Evolutionary conservation across 306 rosid species (phyloP), one percentile per base, ranked within the genome.

Genomic region (Prunus kanzakura): DNA sequence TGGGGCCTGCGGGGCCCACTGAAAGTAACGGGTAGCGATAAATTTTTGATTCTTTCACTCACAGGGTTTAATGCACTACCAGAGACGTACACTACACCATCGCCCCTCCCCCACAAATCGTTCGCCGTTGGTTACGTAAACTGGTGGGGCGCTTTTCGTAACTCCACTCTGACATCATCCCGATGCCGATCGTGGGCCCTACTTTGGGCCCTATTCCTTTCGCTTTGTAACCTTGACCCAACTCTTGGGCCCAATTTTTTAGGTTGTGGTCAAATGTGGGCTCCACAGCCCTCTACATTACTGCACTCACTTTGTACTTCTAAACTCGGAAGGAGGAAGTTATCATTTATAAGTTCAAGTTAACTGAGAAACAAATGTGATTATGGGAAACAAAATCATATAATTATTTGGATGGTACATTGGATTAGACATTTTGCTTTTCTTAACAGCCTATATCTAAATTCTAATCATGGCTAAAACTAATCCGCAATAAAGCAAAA

Each of bases 381-480:
- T 38, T 38, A 7, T 35, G 76, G 75, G 65, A 72, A 38, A 58
- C 76, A 56, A 56, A 71, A 71, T 71, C 14, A 71, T 71, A 7
- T 71, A 8, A 56, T 12, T 52, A 12, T 13, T 62, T 20, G 11
- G 20, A 3, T n/a, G 22, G 22, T 7, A 38, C 43, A 23, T 15
- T 60, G 65, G 64, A 6, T 60, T 60, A 11, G 6, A 3, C 27
- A 56, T 8, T 55, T 56, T 20, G 62, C 29, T 56, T 56, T 56
- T 20, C 27, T 55, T 8, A 20, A n/a, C 14, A 56, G 15, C 62
- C 23, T 12, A 11, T 11, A 20, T 57, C 14, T 20, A 35, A 5
- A 5, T 35, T 35, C 38, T 35, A n/a, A n/a, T 20, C 63, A 38
- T 38, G 9, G 43, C 43, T 0, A 38, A 1, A 38, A 38, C 14